Percentiles rank a stretch among this genome's conserved stretches.
Evolutionary conservation across 306 rosid genomes (phyloP).

Genomic region (Purshia tridentata): DNA sequence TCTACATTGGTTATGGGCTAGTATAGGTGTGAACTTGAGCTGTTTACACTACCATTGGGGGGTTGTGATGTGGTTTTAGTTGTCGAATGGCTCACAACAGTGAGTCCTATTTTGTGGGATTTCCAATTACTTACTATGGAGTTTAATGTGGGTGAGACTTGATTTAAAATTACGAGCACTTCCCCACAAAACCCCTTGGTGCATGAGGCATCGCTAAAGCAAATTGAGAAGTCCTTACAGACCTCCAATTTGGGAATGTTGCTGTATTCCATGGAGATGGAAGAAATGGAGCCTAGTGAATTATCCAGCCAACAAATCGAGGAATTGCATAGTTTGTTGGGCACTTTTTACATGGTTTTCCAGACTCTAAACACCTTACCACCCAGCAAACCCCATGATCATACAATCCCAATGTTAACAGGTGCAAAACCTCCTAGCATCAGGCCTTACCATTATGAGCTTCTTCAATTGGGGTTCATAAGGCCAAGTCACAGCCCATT

Average conservation of each 20-base stretch:
- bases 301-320: not conserved
- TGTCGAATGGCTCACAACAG: not conserved
- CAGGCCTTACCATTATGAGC: not conserved
- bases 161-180: no score
- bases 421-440: not conserved
- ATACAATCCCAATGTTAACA: not conserved
- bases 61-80: not conserved
- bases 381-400: not conserved
- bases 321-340: not conserved
- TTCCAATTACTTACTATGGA: not conserved
- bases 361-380: not conserved
- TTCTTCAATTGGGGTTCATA: not conserved
- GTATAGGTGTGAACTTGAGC: no score
- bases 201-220: not conserved
- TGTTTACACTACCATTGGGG: not conserved
- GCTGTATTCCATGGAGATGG: not conserved
- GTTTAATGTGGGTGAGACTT: no score
- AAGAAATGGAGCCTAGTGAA: not conserved
- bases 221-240: not conserved
- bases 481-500: not conserved
- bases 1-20: not conserved
- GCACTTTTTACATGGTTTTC: no score
- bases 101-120: not conserved
- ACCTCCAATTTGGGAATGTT: no score
- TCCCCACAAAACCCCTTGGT: not conserved